These are phyloP conservation scores for Botrytis elliptica DNA, from an alignment of 2,329 filamentous ascomycete genomes.

Conservation along the genomic window DNA sequence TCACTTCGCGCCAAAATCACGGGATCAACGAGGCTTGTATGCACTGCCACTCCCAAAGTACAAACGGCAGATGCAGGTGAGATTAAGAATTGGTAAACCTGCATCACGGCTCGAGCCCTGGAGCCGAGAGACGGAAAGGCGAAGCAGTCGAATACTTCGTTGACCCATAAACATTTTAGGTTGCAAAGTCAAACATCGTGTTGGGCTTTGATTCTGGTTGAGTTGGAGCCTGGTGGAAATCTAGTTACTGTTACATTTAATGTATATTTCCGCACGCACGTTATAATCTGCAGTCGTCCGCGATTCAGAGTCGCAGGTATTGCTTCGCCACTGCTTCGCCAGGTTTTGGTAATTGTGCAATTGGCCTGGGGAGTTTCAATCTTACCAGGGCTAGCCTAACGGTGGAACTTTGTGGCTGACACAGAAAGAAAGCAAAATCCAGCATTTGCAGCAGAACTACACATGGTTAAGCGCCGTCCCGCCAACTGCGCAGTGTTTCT, in stretches of 20 bases:
- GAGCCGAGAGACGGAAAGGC: not conserved
- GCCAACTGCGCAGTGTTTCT: not conserved
- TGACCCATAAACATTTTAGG: not conserved
- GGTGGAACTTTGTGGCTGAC: not conserved
- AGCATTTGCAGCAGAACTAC: not conserved
- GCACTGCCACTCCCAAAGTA: not conserved
- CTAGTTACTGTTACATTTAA: not conserved
- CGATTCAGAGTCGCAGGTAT: not conserved
- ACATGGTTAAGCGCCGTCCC: not conserved
- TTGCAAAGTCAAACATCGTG: not conserved
- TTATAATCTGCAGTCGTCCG: not conserved
- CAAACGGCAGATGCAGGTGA: not conserved
- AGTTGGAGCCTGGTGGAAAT: not conserved
- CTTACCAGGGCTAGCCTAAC: no score
- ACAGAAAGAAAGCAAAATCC: not conserved
- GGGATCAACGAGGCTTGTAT: no score
- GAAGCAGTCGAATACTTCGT: not conserved
- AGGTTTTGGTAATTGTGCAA: not conserved
- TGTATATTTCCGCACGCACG: not conserved
- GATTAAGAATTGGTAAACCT: not conserved
- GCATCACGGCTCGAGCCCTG: not conserved
- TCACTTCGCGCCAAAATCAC: not conserved
- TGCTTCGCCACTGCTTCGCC: not conserved
- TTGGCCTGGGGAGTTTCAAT: not conserved
- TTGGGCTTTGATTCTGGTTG: not conserved